Base-by-base conservation (phyloP, 2,329 filamentous ascomycete species). In the Rutstroemia sp. region DNA sequence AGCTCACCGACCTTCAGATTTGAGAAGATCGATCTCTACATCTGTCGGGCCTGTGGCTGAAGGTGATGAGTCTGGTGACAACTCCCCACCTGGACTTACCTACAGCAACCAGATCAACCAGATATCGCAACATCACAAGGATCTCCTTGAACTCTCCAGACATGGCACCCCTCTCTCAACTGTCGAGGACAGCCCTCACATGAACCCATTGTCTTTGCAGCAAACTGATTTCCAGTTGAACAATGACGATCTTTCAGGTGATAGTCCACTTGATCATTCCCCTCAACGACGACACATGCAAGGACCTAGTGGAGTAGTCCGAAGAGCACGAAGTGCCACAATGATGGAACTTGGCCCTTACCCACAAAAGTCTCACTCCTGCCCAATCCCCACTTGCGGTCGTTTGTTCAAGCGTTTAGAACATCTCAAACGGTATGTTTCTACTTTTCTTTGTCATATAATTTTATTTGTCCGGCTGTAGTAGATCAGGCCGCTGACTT, bases 321-420 rank as follows among this genome's bases (percentile, higher is more conserved):
- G 94, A 66, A 84, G 94, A 67, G 94, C 94, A 62, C 86, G 92
- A 63, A 96, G 92, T 64, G 92, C 94, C 52, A 97, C 94, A 4
- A 88, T 95, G 73, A 95, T 95, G 87, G 94, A 99, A 73, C 82
- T 96, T 61, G 91, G 90, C 42, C 94, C 95, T 14, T 97, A 97
- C 71, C 91, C 94, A 52, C 90, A 95, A 71, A 99, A 99, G 75
- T 96, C 92, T 42, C 94, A 99, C 74, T 97, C 92, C 2, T 99
- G 94, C 77, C 94, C 94, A n/a, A 99, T 99, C 68, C 94, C 94
- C 27, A 95, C 92, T 55, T 99, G 94, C 72, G 94, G 94, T 54
- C 87, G 94, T 69, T 82, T 96, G 61, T 99, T 99, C 82, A 99
- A 99, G 85, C 87, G 94, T 74, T 83, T 99, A 78, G 94, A 99